These are phyloP conservation scores for Crithidia thermophila DNA, from an alignment of 208 protist genomes.

Conservation along the genomic window DNA sequence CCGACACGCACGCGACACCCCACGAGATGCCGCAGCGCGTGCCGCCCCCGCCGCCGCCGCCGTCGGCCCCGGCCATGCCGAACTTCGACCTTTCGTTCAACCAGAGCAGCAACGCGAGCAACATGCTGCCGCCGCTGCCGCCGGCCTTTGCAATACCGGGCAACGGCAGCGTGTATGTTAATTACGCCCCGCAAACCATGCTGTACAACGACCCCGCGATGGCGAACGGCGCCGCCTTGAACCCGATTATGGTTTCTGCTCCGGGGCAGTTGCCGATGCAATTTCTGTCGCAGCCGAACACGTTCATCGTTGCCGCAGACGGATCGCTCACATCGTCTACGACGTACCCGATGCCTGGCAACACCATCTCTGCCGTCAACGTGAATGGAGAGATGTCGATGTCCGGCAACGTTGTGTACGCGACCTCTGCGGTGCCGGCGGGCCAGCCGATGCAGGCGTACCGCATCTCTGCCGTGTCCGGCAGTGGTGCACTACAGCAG, in stretches of 20 bases:
- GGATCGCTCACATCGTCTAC: too few species aligned
- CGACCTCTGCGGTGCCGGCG: background rate
- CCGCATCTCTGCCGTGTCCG: background rate
- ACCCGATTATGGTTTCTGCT: too few species aligned
- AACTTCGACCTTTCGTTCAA: background rate
- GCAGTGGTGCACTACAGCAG: background rate
- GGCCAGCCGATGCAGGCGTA: background rate
- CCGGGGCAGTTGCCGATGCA: background rate
- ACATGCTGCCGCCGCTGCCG: too few species aligned
- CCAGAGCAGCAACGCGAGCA: background rate
- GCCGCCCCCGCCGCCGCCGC: slow-evolving; percentile 2
- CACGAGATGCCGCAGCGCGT: slow-evolving; percentile 16
- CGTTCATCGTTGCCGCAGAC: background rate
- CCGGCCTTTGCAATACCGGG: too few species aligned
- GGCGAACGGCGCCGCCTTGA: too few species aligned
- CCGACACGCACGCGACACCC: slow-evolving; percentile 52
- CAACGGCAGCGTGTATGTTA: too few species aligned
- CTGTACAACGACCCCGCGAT: too few species aligned
- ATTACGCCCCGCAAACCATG: too few species aligned
- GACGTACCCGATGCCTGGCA: too few species aligned
- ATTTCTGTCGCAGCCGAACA: background rate
- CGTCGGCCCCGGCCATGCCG: background rate
- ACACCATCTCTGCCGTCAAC: too few species aligned
- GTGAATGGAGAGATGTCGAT: too few species aligned
- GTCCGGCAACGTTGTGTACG: background rate